A percentile compares a stretch with the other conserved stretches of the same genome.
Evolutionary conservation across 495 filamentous ascomycete species (phyloP).

Genomic region (Jackrogersella minutella): DNA sequence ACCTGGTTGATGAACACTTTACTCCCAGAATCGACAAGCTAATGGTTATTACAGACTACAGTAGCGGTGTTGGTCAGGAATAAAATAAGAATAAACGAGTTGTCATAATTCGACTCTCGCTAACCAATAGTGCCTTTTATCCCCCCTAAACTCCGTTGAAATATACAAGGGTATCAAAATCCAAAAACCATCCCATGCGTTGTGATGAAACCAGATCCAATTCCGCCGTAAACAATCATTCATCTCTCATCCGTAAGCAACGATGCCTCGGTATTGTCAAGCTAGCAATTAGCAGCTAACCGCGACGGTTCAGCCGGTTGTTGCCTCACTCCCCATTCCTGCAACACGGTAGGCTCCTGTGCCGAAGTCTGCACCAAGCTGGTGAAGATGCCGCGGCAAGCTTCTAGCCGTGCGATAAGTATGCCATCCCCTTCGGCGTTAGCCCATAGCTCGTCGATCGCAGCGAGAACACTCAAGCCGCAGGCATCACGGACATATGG

Average conservation of each 20-base stretch:
- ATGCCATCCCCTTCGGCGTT: conserved; percentile 36
- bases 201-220: not conserved
- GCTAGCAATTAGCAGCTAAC: not conserved
- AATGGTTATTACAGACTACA: too few relatives aligned
- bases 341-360: conserved; percentile 28
- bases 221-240: conserved; percentile 8
- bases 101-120: not conserved
- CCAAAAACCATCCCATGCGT: not conserved
- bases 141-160: conserved; percentile 1
- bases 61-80: too few relatives aligned
- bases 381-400: conserved; percentile 40
- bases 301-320: not conserved
- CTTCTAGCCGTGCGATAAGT: conserved; percentile 41
- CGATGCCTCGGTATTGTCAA: too few relatives aligned
- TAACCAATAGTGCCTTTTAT: not conserved
- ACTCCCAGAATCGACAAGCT: too few relatives aligned
- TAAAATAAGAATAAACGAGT: not conserved
- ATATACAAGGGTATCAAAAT: conserved; percentile 37
- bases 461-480: conserved; percentile 49
- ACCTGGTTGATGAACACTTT: too few relatives aligned
- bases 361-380: conserved; percentile 18
- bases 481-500: conserved; percentile 52
- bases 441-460: conserved; percentile 44
- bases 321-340: conserved; percentile 29
- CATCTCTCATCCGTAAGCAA: conserved; percentile 5